Evolutionary conservation across 73 alveolate species (phyloP).

Genomic region (Paramecium bursaria): DNA sequence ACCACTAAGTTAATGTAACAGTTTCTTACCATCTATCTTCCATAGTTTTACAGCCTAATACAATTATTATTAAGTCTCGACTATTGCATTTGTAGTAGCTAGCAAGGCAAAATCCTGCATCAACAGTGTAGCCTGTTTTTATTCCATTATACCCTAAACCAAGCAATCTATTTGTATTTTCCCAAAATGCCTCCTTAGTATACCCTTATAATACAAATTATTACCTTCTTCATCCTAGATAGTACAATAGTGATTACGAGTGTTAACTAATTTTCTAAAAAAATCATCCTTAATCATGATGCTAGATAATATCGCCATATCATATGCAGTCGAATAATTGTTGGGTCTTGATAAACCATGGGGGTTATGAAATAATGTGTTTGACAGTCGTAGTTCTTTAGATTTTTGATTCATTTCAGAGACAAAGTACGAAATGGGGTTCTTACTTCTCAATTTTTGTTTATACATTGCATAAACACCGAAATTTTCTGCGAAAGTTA

Average conservation of each 20-base stretch:
- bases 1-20: conserved; percentile 30
- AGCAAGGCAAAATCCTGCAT: conserved; percentile 75
- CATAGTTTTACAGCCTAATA: conserved; percentile 63
- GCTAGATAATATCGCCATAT: conserved; percentile 78
- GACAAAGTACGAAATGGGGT: conserved; percentile 74
- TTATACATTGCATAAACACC: conserved; percentile 68
- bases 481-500: conserved; percentile 76
- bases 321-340: conserved; percentile 80
- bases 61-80: conserved; percentile 48
- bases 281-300: conserved; percentile 73
- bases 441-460: conserved; percentile 54
- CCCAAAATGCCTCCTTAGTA: conserved; percentile 63
- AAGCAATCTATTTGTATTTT: conserved; percentile 73
- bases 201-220: not conserved
- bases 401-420: conserved; percentile 85
- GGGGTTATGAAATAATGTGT: conserved; percentile 83
- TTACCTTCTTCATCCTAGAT: conserved; percentile 56
- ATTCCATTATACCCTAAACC: conserved; percentile 70
- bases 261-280: conserved; percentile 62
- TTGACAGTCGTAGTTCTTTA: conserved; percentile 76
- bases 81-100: conserved; percentile 46
- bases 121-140: conserved; percentile 73
- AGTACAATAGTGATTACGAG: conserved; percentile 43
- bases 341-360: conserved; percentile 84
- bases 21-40: conserved; percentile 75